Evolutionary conservation across 768 basidiomycete genomes (phyloP), one percentile per base, ranked within the genome.

Genomic region (Boletus rubroflammeus): DNA sequence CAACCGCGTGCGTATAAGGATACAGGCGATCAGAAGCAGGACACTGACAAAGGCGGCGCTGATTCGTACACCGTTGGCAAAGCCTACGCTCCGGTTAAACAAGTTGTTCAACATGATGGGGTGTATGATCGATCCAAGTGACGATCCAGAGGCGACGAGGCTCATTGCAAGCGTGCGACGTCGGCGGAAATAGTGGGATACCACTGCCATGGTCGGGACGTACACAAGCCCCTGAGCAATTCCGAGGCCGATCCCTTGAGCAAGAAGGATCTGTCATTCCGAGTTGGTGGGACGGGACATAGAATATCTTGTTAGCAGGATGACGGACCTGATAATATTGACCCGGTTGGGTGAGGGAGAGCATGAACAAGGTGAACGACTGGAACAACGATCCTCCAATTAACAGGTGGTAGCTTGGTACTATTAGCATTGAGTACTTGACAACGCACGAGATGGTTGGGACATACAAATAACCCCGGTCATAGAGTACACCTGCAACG

Each of bases 401-500:
- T 58, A 81, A 71, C n/a, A 82, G 53, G 38, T 73, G 65, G 52
- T 77, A 76, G 59, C 78, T 79, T 57, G 21, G 34, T 28, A 34
- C 6, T 11, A 47, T 60, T 4, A 60, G 51, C 8, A 47, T 42
- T n/a, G 6, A 45, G 26, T 7, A 3, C 19, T 28, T 1, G 26
- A 36, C 32, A 17, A 13, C 13, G 9, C 6, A 6, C 2, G 15
- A 49, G 13, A 10, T 38, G 2, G 4, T 23, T 15, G 5, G 3
- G 25, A 58, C 64, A 15, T 54, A 78, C 77, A 78, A 81, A 66
- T 79, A 77, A 50, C 82, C 82, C n/a, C 71, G 71, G 49, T 83
- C 82, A 56, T 76, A 79, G 7, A 76, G 72, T 50, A 70, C 61
- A 3, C 82, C 82, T 6, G 75, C 63, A 38, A 80, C 35, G 10